A percentile compares a stretch with the other conserved stretches of the same genome.
Evolutionary conservation across 352 stramenopile species (phyloP).

Genomic region (Globisporangium okanoganense): DNA sequence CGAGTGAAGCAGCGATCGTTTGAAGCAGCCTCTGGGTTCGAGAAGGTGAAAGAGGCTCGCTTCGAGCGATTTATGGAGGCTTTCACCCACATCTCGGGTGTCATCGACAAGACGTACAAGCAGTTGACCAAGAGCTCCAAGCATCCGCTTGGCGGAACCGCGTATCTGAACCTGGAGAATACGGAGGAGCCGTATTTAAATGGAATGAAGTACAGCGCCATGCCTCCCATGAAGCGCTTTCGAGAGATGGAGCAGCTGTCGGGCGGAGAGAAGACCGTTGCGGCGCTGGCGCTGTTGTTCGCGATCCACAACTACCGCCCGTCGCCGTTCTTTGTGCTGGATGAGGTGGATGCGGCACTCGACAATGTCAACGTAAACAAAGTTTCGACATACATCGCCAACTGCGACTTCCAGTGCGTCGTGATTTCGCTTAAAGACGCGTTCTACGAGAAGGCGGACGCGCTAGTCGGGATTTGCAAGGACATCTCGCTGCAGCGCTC

Average conservation of each 20-base stretch:
- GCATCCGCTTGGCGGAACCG: slow-evolving; percentile 90
- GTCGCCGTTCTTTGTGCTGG: slow-evolving; percentile 98
- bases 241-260: slow-evolving; percentile 98
- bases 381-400: slow-evolving; percentile 96
- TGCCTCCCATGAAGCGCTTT: slow-evolving; percentile 99
- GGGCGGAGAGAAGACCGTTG: slow-evolving; percentile 98
- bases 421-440: slow-evolving; percentile 98
- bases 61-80: slow-evolving; percentile 90
- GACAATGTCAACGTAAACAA: slow-evolving; percentile 99
- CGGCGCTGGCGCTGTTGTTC: slow-evolving; percentile 98
- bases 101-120: slow-evolving; percentile 95
- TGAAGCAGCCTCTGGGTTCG: slow-evolving; percentile 61
- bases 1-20: slow-evolving; percentile 63
- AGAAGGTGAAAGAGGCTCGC: slow-evolving; percentile 66
- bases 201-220: slow-evolving; percentile 99
- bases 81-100: slow-evolving; percentile 92
- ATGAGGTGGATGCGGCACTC: slow-evolving; percentile 99
- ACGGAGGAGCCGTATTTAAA: slow-evolving; percentile 96
- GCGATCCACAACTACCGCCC: slow-evolving; percentile 97
- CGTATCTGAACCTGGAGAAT: slow-evolving; percentile 84
- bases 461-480: slow-evolving; percentile 91
- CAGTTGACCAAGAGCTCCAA: slow-evolving; percentile 98
- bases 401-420: slow-evolving; percentile 96
- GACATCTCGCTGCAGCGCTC: slow-evolving; percentile 74
- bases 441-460: slow-evolving; percentile 95